Base-by-base conservation (phyloP, 345 rosid genomes). In the Melaleuca alternifolia region DNA sequence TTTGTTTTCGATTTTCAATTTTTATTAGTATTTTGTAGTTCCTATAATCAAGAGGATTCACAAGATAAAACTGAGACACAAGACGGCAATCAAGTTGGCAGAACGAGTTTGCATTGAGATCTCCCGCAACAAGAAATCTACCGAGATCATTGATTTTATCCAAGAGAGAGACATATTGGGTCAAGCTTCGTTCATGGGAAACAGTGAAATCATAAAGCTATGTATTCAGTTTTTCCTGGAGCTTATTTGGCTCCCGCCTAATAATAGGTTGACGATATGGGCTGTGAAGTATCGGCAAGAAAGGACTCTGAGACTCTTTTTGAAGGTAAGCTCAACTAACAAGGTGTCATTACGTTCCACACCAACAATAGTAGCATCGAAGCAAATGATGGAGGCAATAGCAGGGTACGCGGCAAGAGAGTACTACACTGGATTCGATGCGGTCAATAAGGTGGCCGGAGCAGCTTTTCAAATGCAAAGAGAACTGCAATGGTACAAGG, bases 291-390 rank as follows among this genome's bases (percentile, higher is more conserved):
- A 0, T 23, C 59, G 59, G 11, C 59, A 54, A 54, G 12, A 21
- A 54, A 54, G 12, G 5, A 54, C 2, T 54, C 11, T 54, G 5
- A 1, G 59, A 1, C 59, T 54, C 6, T 23, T 54, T 23, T 23
- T 54, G 11, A 23, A 23, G 59, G 1, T 0, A 23, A 54, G 6
- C 12, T 54, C 59, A 10, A 54, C 59, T 11, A 9, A 23, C 9
- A 11, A 54, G 2, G 21, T 54, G 18, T 61, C 71, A 13, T 61
- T n/a, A n/a, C 18, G n/a, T 6, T 2, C 1, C n/a, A 1, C 18
- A 3, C n/a, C 11, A 2, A 4, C 21, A 6, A 0, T 0, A 0
- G 0, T 12, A 1, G 30, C 0, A 0, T 13, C 8, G 2, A 4
- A 1, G 5, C 5, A n/a, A n/a, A n/a, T n/a, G n/a, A n/a, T n/a